phyloP scores from a whole-genome alignment of 768 basidiomycete genomes.

The Pleurotus giganteus region DNA sequence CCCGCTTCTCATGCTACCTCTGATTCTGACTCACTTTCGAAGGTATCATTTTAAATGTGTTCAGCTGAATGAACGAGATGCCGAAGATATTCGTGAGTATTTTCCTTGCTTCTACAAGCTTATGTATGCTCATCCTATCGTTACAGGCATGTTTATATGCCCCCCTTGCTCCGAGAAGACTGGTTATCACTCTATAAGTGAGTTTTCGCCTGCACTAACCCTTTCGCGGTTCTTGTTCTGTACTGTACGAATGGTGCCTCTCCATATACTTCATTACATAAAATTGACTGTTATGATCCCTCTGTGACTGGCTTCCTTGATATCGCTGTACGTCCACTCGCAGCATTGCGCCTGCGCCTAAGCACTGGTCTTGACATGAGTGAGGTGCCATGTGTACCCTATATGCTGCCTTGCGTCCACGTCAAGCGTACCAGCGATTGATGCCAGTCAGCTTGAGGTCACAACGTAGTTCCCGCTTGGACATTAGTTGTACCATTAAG shows the following conservation, averaged over 20 bases:
- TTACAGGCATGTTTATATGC: constrained; percentile 56
- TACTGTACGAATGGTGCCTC: neutral
- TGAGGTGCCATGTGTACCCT: constrained; percentile 19
- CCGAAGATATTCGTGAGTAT: constrained; percentile 75
- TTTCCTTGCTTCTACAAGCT: neutral
- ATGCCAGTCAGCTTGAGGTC: neutral
- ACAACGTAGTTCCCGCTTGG: constrained; percentile 14
- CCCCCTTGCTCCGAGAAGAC: constrained; percentile 56
- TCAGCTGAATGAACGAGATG: constrained; percentile 56
- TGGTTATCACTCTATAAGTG: constrained; percentile 70
- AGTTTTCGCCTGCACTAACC: constrained; percentile 42
- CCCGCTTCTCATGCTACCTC: constrained; percentile 8
- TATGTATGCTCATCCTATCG: constrained; percentile 10
- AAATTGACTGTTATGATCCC: constrained; percentile 15
- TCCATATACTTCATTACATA: constrained; percentile 10
- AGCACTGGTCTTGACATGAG: constrained; percentile 30
- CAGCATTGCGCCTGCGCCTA: constrained; percentile 15
- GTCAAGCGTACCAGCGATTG: neutral
- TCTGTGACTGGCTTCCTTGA: constrained; percentile 15
- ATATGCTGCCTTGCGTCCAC: neutral
- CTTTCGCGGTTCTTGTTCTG: constrained; percentile 3
- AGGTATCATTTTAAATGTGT: constrained; percentile 90
- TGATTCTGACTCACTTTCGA: constrained; percentile 6
- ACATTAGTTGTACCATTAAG: neutral
- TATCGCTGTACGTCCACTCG: constrained; percentile 17